Base-by-base conservation (phyloP, 805 yeast genomes). In the Ogataea pilisensis region DNA sequence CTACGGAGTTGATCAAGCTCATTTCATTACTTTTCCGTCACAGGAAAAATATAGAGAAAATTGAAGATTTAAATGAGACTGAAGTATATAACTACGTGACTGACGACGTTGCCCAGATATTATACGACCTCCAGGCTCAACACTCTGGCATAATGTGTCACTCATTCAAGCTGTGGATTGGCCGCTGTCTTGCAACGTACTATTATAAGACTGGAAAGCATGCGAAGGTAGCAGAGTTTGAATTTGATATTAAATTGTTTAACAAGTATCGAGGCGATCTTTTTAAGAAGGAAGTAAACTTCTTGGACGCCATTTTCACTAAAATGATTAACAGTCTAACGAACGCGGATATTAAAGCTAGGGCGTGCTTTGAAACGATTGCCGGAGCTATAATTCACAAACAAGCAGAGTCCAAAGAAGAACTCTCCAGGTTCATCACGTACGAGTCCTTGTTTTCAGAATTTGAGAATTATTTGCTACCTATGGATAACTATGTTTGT, bases 301-400 rank as follows among this genome's bases (percentile, higher is more conserved):
- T 42, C 4, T 31, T 71, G 26, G 58, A 65, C 43, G 40, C 52
- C 7, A 39, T 64, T 0, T 60, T 69, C 39, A 43, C 49, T 2
- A 39, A 48, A 9, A 48, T 74, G 26, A 18, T 60, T 0, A 40
- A 48, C 0, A 41, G 44, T 8, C 39, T 54, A 11, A 44, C 50
- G 1, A 26, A 37, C 1, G 46, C 50, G 1, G 40, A 58, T 27
- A n/a, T 50, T 2, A 49, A 51, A 9, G 58, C 61, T 4, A 32
- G 32, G 8, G 29, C 47, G 5, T 53, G 65, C 37, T 58, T 70
- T 32, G 76, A 75, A 30, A 45, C 67, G 4, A 51, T 70, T 5
- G 31, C 70, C 8, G 77, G 78, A 1, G 66, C 60, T 8, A 51
- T 73, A 14, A 44, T 70, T 1, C 48, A 58, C 42, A 61, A 57